Conservation (phyloP, 306 rosid genomes). For the Rosa persica region DNA sequence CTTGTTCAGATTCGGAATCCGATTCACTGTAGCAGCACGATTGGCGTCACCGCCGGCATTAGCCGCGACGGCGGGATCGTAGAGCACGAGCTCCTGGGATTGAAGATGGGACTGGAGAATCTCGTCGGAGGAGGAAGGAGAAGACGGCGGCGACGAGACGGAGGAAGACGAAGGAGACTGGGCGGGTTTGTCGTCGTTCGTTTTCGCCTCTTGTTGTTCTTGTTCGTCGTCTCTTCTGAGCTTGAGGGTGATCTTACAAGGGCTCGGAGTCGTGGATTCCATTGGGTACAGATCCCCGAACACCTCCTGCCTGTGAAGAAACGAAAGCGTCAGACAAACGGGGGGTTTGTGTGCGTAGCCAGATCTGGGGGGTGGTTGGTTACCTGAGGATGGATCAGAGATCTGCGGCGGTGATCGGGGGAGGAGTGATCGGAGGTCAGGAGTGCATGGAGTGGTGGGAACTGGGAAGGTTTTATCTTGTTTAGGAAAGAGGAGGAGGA, state of each 20-base stretch:
- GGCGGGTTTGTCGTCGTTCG: slow-evolving; percentile 21
- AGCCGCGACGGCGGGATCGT: slow-evolving; percentile 39
- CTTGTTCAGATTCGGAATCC: not conserved
- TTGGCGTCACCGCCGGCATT: slow-evolving; percentile 18
- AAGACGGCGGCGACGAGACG: slow-evolving; percentile 35
- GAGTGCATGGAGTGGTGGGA: not conserved
- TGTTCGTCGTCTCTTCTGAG: slow-evolving; percentile 17
- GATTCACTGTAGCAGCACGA: not conserved
- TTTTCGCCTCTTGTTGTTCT: slow-evolving; percentile 24
- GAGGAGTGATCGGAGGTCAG: not conserved
- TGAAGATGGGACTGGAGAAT: slow-evolving; percentile 34
- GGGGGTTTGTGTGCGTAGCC: no score
- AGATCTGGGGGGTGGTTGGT: not conserved
- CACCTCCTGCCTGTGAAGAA: not conserved
- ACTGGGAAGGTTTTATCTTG: not conserved
- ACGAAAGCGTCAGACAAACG: not conserved
- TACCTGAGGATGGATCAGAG: not conserved
- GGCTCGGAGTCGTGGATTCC: slow-evolving; percentile 6
- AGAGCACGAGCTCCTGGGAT: slow-evolving; percentile 65
- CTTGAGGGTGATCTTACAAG: slow-evolving; percentile 36
- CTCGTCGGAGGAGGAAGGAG: slow-evolving; percentile 55
- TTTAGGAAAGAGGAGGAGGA: not conserved
- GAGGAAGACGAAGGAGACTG: slow-evolving; percentile 37
- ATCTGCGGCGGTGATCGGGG: not conserved
- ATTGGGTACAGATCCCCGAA: slow-evolving; percentile 8